phyloP scores from a whole-genome alignment of 345 rosid species.

The Carallia brachiata region DNA sequence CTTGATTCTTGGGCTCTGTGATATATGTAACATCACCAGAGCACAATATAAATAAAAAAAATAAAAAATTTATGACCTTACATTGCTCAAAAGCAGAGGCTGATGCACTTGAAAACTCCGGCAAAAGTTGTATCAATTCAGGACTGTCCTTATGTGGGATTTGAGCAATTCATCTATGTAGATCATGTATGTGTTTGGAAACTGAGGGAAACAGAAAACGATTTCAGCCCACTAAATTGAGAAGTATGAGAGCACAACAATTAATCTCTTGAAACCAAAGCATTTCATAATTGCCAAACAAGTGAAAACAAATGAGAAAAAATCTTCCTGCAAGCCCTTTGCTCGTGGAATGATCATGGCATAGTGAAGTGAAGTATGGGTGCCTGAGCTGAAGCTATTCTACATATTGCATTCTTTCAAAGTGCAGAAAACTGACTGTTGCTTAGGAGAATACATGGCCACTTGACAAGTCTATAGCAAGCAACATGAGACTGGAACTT shows the following conservation, averaged over 20 bases:
- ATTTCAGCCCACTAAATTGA: background rate
- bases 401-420: slow-evolving; percentile 71
- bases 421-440: slow-evolving; percentile 66
- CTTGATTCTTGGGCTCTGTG: background rate
- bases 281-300: slow-evolving; percentile 37
- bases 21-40: background rate
- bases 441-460: slow-evolving; percentile 79
- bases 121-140: slow-evolving; percentile 60
- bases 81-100: slow-evolving; percentile 53
- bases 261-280: background rate
- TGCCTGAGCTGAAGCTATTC: slow-evolving; percentile 78
- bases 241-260: background rate
- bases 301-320: slow-evolving; percentile 74
- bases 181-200: slow-evolving; percentile 53
- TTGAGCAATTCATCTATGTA: slow-evolving; percentile 64
- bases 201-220: slow-evolving; percentile 46
- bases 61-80: slow-evolving; percentile 47
- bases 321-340: slow-evolving; percentile 63
- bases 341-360: slow-evolving; percentile 64
- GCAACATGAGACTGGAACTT: slow-evolving; percentile 56
- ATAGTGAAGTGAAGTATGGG: slow-evolving; percentile 53
- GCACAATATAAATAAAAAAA: background rate
- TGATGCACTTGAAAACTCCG: slow-evolving; percentile 60
- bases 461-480: slow-evolving; percentile 69
- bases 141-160: slow-evolving; percentile 72